phyloP scores from a whole-genome alignment of 129 eudicot species.

The Dittrichia graveolens region DNA sequence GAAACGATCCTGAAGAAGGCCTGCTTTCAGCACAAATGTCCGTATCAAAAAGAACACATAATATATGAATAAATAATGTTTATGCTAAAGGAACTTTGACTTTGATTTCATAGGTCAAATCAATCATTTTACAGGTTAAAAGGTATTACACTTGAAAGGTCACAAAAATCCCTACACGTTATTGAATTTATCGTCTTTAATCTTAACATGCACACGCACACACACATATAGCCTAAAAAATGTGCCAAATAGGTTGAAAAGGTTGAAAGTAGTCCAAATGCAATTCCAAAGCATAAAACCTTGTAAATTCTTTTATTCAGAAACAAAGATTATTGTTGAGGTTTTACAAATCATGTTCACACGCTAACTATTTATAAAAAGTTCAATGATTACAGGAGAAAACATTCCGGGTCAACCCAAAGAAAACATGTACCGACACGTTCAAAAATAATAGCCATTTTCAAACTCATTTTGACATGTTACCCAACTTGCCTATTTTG shows the following conservation, averaged over 20 bases:
- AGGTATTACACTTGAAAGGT: not conserved
- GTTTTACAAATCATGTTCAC: too few species aligned
- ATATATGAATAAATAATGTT: not conserved
- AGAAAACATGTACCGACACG: too few species aligned
- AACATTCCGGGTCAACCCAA: too few species aligned
- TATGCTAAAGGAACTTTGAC: not conserved
- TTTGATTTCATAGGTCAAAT: not conserved
- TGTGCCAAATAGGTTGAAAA: not conserved
- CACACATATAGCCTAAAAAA: too few species aligned
- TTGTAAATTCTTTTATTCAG: not conserved
- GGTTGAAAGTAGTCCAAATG: not conserved
- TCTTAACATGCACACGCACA: too few species aligned
- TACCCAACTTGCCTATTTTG: too few species aligned
- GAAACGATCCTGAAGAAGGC: constrained; percentile 49
- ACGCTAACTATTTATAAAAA: too few species aligned
- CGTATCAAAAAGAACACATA: constrained; percentile 31
- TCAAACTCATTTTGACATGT: too few species aligned
- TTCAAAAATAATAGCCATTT: too few species aligned
- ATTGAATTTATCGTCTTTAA: too few species aligned
- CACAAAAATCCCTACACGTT: not conserved
- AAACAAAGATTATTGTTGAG: too few species aligned
- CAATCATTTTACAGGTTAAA: not conserved
- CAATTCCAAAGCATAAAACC: not conserved
- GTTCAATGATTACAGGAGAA: too few species aligned
- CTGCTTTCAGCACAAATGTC: constrained; percentile 43